Evolutionary conservation across 768 basidiomycete species (phyloP), one percentile per base, ranked within the genome.

Genomic region (Naganishia onofrii): DNA sequence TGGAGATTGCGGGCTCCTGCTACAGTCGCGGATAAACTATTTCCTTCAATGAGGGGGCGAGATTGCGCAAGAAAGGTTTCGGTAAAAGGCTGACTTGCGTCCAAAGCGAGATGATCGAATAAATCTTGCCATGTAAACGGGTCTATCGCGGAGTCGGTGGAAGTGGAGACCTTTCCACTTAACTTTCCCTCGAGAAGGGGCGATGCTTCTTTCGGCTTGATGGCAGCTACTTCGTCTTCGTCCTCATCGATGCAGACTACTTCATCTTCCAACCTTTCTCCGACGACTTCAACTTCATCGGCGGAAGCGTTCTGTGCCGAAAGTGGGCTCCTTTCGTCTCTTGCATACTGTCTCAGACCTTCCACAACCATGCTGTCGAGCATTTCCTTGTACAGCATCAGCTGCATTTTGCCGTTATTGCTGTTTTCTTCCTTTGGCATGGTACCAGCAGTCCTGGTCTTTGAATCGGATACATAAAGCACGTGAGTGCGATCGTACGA

Each of bases 361-460:
- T 63, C 60, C 19, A 74, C 63, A 8, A 80, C 57, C 58, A 82
- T 74, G 17, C 74, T 72, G 66, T 78, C 79, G 29, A 81, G 53
- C 32, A 82, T 66, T 69, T 80, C 81, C 66, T 81, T 81, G 74
- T 82, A 82, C 34, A 81, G 71, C 81, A 82, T 82, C 32, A 81
- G 75, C 70, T 82, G 81, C 19, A 80, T 69, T 60, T 72, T 75
- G 0, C 80, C 81, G 8, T 78, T 75, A 17, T 76, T 44, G 21
- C 78, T 76, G 73, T 81, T 79, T 23, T 75, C 73, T n/a, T 77
- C 76, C n/a, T 67, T 63, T 0, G 82, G 82, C 26, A 82, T 38
- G 1, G 74, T 75, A 2, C 74, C 75, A 15, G 71, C 71, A 0
- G 75, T 73, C 15, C 82, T 67, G 15, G 82, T 82, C 57, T 83